phyloP scores from a whole-genome alignment of 352 stramenopile genomes.

The Poterioochromonas sp. region DNA sequence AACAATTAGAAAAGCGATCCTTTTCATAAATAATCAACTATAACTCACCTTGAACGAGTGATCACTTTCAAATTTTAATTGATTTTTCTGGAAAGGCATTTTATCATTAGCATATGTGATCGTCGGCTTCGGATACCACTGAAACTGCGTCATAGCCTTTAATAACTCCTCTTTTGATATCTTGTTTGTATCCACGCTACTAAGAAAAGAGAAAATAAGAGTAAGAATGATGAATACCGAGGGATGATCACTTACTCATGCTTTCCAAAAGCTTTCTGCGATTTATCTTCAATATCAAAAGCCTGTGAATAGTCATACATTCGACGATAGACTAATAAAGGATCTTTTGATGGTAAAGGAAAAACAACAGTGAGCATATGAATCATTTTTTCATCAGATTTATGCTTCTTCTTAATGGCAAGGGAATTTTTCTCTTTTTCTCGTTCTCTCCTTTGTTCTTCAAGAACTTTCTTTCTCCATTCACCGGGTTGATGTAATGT shows the following conservation, averaged over 20 bases:
- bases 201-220: no score
- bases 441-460: neutral
- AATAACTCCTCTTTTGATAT: neutral
- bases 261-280: neutral
- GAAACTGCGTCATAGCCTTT: neutral
- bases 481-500: neutral
- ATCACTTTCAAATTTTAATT: neutral
- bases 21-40: no score
- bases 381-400: neutral
- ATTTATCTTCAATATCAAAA: neutral
- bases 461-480: conserved; percentile 5
- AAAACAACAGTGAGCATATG: conserved; percentile 23
- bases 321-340: conserved; percentile 12
- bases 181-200: neutral
- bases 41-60: neutral
- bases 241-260: no score
- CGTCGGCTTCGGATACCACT: neutral
- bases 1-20: no score
- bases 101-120: neutral
- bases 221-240: no score
- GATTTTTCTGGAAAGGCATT: neutral
- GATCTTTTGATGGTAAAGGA: conserved; percentile 31
- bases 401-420: neutral
- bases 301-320: conserved; percentile 26
- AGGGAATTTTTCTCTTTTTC: neutral